Conservation (phyloP, 2,329 filamentous ascomycete species). For the Ophiocordyceps camponoti-saundersi region DNA sequence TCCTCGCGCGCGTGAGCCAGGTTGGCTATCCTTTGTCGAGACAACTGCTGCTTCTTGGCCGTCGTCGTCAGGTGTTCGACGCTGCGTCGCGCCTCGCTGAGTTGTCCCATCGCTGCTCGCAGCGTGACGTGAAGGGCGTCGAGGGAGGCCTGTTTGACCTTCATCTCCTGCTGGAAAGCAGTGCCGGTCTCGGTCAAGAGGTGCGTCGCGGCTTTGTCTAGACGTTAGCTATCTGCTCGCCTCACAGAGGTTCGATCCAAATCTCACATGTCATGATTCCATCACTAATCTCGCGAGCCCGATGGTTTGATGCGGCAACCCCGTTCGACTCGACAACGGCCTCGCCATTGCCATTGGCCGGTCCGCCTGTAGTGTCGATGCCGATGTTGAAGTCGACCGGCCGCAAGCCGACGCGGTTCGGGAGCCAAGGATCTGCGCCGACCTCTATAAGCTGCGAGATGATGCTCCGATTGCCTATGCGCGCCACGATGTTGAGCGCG, state of each 20-base stretch:
- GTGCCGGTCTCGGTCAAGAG: slow-evolving; percentile 64
- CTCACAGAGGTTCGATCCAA: neutral
- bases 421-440: slow-evolving; percentile 79
- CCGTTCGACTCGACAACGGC: slow-evolving; percentile 24
- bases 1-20: slow-evolving; percentile 57
- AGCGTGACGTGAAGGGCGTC: slow-evolving; percentile 70
- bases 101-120: slow-evolving; percentile 59
- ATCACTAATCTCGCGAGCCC: slow-evolving; percentile 55
- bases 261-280: slow-evolving; percentile 62
- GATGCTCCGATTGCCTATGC: slow-evolving; percentile 85
- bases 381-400: slow-evolving; percentile 93
- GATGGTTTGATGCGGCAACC: slow-evolving; percentile 28
- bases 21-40: slow-evolving; percentile 59
- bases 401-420: slow-evolving; percentile 75
- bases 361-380: slow-evolving; percentile 35
- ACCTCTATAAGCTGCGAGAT: slow-evolving; percentile 95
- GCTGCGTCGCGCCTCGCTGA: slow-evolving; percentile 59
- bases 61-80: slow-evolving; percentile 55
- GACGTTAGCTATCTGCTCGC: neutral
- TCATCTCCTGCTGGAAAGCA: slow-evolving; percentile 66
- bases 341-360: slow-evolving; percentile 27
- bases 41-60: slow-evolving; percentile 46
- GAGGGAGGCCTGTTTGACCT: slow-evolving; percentile 67
- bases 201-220: slow-evolving; percentile 53
- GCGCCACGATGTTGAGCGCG: slow-evolving; percentile 79